Percentiles rank a stretch among this genome's conserved stretches.
These are phyloP conservation scores for Solanum hybrid DNA, from an alignment of 305 asterid species.

Conservation along the genomic window DNA sequence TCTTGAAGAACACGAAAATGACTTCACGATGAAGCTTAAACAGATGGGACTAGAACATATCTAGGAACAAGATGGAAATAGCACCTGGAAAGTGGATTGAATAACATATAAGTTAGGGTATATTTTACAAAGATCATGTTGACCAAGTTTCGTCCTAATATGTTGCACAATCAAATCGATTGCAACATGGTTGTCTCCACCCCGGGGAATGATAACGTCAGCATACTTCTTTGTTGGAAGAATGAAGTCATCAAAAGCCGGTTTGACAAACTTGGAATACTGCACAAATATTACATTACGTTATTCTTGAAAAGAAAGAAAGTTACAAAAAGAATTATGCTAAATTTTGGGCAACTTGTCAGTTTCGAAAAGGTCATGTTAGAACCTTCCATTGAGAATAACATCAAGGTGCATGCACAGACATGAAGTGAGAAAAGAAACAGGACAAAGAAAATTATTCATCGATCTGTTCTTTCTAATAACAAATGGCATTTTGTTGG, in stretches of 20 bases:
- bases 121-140: slow-evolving; percentile 93
- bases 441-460: not conserved
- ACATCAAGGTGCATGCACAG: not conserved
- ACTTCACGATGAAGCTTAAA: not conserved
- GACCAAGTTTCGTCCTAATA: slow-evolving; percentile 92
- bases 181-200: slow-evolving; percentile 98
- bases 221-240: slow-evolving; percentile 96
- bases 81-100: slow-evolving; percentile 96
- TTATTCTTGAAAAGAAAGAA: slow-evolving; percentile 9
- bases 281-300: slow-evolving; percentile 29
- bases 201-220: slow-evolving; percentile 94
- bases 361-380: not conserved
- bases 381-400: not conserved
- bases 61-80: slow-evolving; percentile 6
- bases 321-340: not conserved
- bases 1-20: not conserved
- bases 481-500: not conserved
- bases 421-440: not conserved
- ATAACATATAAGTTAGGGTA: slow-evolving; percentile 85
- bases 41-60: not conserved
- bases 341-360: not conserved
- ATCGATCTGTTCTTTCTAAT: not conserved
- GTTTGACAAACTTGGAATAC: slow-evolving; percentile 94
- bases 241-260: slow-evolving; percentile 95
- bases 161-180: slow-evolving; percentile 97